These are phyloP conservation scores for Phtheirospermum japonicum DNA, from an alignment of 257 asterid genomes.

Conservation along the genomic window DNA sequence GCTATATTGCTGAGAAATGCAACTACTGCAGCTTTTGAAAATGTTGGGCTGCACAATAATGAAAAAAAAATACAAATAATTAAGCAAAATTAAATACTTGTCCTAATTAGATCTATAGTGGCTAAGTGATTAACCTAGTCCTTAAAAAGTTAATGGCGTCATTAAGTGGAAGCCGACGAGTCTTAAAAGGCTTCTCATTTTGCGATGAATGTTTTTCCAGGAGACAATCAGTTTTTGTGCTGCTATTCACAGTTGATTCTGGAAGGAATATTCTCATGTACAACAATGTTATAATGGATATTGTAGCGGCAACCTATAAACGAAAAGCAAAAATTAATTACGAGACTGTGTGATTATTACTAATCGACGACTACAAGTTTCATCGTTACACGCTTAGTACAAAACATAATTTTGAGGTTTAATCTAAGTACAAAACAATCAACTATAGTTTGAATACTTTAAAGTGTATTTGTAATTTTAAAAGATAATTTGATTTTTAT, in stretches of 20 bases:
- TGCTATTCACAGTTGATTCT: constrained; percentile 44
- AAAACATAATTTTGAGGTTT: too few species aligned
- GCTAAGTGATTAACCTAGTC: constrained; percentile 31
- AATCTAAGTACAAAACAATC: background rate
- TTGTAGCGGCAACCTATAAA: constrained; percentile 68
- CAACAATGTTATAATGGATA: constrained; percentile 52
- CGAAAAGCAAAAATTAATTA: background rate
- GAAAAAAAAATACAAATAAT: constrained; percentile 10
- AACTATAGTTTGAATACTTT: background rate
- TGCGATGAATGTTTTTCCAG: constrained; percentile 55
- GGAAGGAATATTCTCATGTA: constrained; percentile 79
- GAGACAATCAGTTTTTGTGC: constrained; percentile 53
- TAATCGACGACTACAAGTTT: too few species aligned
- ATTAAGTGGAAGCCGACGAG: constrained; percentile 47
- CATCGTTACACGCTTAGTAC: too few species aligned
- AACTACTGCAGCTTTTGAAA: constrained; percentile 75
- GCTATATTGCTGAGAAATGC: constrained; percentile 64
- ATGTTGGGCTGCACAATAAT: constrained; percentile 53
- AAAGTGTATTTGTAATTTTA: too few species aligned
- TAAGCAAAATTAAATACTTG: too few species aligned
- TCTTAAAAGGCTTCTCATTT: constrained; percentile 43
- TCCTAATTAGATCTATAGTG: too few species aligned
- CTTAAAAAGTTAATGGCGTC: constrained; percentile 59
- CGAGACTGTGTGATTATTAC: too few species aligned
- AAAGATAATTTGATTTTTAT: too few species aligned